Conservation (phyloP, 805 yeast genomes). For the Metschnikowia kofuensis region DNA sequence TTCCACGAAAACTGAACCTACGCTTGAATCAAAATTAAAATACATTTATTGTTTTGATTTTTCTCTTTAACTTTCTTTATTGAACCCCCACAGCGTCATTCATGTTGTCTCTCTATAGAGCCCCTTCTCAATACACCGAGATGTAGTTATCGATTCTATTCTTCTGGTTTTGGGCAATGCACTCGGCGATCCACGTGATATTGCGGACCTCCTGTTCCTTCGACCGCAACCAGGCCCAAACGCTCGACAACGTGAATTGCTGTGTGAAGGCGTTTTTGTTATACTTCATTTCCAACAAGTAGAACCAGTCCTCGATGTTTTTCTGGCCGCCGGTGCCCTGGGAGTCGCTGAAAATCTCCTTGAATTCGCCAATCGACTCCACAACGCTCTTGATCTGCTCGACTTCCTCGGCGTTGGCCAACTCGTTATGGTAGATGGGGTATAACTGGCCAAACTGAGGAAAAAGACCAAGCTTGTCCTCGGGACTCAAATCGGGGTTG, state of each 20-base stretch:
- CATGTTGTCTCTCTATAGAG: background rate
- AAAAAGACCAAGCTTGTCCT: slow-evolving; percentile 66
- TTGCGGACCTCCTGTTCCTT: slow-evolving; percentile 96
- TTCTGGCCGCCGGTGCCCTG: slow-evolving; percentile 40
- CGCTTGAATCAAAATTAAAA: too few species aligned
- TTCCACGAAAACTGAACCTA: too few species aligned
- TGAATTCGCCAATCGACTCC: slow-evolving; percentile 63
- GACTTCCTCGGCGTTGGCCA: slow-evolving; percentile 77
- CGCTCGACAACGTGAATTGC: slow-evolving; percentile 84
- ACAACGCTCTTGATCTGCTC: slow-evolving; percentile 74
- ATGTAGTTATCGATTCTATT: slow-evolving; percentile 90
- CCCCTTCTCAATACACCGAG: slow-evolving; percentile 58
- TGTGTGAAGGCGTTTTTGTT: slow-evolving; percentile 94
- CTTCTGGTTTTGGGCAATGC: slow-evolving; percentile 98
- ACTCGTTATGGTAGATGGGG: slow-evolving; percentile 61
- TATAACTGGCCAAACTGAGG: slow-evolving; percentile 83
- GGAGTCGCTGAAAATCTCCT: slow-evolving; percentile 47
- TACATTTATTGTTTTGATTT: too few species aligned
- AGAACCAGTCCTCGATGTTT: slow-evolving; percentile 90
- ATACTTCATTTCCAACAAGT: slow-evolving; percentile 85
- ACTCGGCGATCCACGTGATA: slow-evolving; percentile 99
- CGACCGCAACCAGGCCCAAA: slow-evolving; percentile 96
- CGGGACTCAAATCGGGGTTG: slow-evolving; percentile 67
- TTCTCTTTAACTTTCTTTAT: too few species aligned
- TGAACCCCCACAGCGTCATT: too few species aligned